Evolutionary conservation across 176 grass and related monocot genomes (phyloP), one percentile per base, ranked within the genome.

Genomic region (Pontederia paniculata): DNA sequence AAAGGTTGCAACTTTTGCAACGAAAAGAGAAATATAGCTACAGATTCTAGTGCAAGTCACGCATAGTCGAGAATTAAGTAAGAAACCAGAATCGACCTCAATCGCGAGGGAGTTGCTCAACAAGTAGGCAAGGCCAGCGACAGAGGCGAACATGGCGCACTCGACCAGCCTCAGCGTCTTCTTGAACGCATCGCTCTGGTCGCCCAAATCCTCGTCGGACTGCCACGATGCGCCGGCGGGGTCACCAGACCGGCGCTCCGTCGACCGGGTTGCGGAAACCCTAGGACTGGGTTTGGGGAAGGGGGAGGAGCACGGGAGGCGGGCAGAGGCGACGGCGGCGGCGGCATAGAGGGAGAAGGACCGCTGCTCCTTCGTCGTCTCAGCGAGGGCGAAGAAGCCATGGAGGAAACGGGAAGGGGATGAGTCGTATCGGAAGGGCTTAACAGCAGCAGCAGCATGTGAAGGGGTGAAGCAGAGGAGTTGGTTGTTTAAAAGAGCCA

Each of bases 61-160:
- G 18, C 48, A 50, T 20, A 28, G 47, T 8, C 3, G 13, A 53
- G 13, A 9, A 11, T 53, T 10, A 12, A 53, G 17, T 8, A n/a
- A 7, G 0, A 17, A 13, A 48, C 10, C 60, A 48, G 17, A 58
- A 20, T n/a, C 59, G 28, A 87, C 91, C 63, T 89, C 82, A 31
- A 89, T 78, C 61, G 76, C 77, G 15, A 97, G 85, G 65, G 83
- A 89, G 45, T 90, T 97, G 79, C 82, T 87, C 63, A 89, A 70
- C 79, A 89, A 97, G 68, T 97, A 97, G 0, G 86, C 80, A 17
- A 87, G 86, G 5, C 86, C 86, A 5, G 77, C 66, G n/a, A 97
- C 74, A 21, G 86, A 78, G 0, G 91, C 91, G 62, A 97, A 97
- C 91, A 97, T 96, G 3, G 86, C 76, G 77, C 91, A 96, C 86